Percentiles rank a stretch among this genome's conserved stretches.
Conservation (phyloP, 2,329 filamentous ascomycete species). For the Neofusicoccum umdonicola region DNA sequence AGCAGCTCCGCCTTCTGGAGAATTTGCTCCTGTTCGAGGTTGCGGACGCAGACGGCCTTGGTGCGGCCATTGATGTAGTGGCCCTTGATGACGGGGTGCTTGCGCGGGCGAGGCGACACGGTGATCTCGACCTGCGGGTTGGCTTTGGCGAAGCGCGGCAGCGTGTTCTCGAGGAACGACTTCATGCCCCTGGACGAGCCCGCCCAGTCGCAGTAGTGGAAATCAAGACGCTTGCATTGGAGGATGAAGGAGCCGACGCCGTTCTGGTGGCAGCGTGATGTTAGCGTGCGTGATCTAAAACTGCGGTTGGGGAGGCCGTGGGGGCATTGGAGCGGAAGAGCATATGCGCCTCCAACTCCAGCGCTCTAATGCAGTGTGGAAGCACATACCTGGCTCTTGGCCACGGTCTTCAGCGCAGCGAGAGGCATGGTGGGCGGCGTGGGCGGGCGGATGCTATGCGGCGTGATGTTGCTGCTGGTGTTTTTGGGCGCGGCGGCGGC, state of each 20-base stretch:
- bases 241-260: slow-evolving; percentile 95
- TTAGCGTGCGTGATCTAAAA: neutral
- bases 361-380: neutral
- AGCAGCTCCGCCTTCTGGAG: slow-evolving; percentile 74
- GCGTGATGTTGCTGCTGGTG: neutral
- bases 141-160: slow-evolving; percentile 72
- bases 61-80: slow-evolving; percentile 88
- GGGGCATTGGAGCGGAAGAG: neutral
- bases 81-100: slow-evolving; percentile 84
- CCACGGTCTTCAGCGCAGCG: slow-evolving; percentile 51
- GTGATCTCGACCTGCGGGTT: slow-evolving; percentile 90
- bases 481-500: neutral
- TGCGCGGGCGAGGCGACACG: slow-evolving; percentile 83
- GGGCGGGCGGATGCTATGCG: slow-evolving; percentile 7
- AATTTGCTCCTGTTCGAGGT: slow-evolving; percentile 77
- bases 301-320: too few relatives aligned
- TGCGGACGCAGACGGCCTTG: slow-evolving; percentile 85
- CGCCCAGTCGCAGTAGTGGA: slow-evolving; percentile 96
- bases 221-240: slow-evolving; percentile 92
- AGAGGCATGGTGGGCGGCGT: slow-evolving; percentile 44
- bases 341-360: neutral
- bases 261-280: slow-evolving; percentile 60
- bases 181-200: slow-evolving; percentile 95
- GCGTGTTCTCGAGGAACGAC: slow-evolving; percentile 79
- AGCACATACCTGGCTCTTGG: slow-evolving; percentile 54